phyloP scores from a whole-genome alignment of 2,329 filamentous ascomycete genomes.

The Aspergillus unguis region DNA sequence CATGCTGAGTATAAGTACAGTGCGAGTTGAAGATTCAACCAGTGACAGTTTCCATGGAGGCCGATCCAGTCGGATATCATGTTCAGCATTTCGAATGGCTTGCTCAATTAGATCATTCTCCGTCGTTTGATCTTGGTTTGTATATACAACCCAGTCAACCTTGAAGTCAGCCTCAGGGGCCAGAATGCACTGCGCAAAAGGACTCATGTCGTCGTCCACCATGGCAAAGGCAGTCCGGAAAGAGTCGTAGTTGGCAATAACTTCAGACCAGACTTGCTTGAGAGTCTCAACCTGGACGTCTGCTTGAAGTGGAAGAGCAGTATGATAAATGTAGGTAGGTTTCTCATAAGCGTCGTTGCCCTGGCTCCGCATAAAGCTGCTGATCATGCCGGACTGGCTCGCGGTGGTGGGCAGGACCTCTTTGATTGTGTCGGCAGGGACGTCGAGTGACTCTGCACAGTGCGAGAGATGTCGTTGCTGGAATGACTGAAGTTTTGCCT shows the following conservation, averaged over 20 bases:
- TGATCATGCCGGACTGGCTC: slow-evolving; percentile 35
- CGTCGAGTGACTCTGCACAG: slow-evolving; percentile 19
- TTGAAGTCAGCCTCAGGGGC: slow-evolving; percentile 10
- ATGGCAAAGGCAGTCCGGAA: slow-evolving; percentile 34
- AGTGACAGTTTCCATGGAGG: slow-evolving; percentile 26
- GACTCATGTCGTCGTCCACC: slow-evolving; percentile 33
- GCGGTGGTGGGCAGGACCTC: slow-evolving; percentile 33
- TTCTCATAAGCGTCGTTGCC: slow-evolving; percentile 12
- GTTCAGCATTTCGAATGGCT: slow-evolving; percentile 20
- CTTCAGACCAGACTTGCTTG: slow-evolving; percentile 23
- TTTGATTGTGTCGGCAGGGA: slow-evolving; percentile 21
- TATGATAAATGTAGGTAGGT: slow-evolving; percentile 33
- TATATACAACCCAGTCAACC: slow-evolving; percentile 17
- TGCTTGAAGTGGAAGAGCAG: slow-evolving; percentile 25
- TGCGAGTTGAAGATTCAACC: slow-evolving; percentile 6
- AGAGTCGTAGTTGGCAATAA: slow-evolving; percentile 28
- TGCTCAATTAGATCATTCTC: slow-evolving; percentile 21
- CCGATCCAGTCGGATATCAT: slow-evolving; percentile 16
- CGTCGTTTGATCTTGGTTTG: slow-evolving; percentile 5
- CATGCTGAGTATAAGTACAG: slow-evolving; percentile 30
- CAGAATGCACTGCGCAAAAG: slow-evolving; percentile 36
- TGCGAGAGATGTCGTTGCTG: slow-evolving; percentile 13
- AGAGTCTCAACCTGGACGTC: slow-evolving; percentile 23
- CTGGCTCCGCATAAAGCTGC: slow-evolving; percentile 31
- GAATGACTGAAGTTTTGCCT: slow-evolving; percentile 16